These are phyloP conservation scores for Themeda triandra DNA, from an alignment of 176 grass and related monocot species.

Conservation along the genomic window DNA sequence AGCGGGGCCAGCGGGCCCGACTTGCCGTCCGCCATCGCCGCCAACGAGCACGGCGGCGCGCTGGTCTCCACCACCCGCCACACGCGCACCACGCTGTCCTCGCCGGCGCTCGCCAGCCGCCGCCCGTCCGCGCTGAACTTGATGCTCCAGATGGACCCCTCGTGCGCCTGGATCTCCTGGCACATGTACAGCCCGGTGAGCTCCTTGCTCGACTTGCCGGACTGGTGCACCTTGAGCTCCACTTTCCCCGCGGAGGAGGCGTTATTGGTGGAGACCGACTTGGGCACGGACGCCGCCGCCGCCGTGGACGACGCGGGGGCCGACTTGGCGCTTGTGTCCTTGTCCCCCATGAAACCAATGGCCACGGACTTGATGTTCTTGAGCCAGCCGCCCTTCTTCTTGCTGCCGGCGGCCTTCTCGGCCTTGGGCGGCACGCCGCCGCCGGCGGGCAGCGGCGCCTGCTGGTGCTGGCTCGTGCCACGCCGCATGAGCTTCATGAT, in stretches of 20 bases:
- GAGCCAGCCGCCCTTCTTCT: conserved; percentile 83
- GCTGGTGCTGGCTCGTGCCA: conserved; percentile 32
- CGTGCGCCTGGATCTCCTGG: conserved; percentile 81
- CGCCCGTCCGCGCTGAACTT: conserved; percentile 73
- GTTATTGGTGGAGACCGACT: not conserved
- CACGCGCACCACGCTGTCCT: conserved; percentile 73
- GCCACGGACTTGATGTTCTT: conserved; percentile 91
- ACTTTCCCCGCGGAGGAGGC: not conserved
- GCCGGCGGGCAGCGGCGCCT: not conserved
- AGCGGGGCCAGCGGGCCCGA: not conserved
- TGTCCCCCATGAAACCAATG: conserved; percentile 65
- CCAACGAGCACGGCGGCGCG: conserved; percentile 36
- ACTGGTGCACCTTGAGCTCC: conserved; percentile 73
- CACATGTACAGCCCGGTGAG: conserved; percentile 85
- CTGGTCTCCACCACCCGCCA: conserved; percentile 71
- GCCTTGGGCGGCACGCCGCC: conserved; percentile 28
- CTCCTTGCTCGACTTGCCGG: conserved; percentile 87
- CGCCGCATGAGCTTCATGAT: conserved; percentile 82
- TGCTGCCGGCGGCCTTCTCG: conserved; percentile 38
- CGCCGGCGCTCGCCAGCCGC: conserved; percentile 77
- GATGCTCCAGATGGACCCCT: conserved; percentile 91
- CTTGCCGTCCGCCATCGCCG: conserved; percentile 19
- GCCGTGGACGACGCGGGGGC: not conserved
- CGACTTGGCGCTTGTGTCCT: conserved; percentile 44
- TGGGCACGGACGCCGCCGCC: not conserved